A percentile compares a stretch with the other conserved stretches of the same genome.
These are phyloP conservation scores for Alternaria burnsii DNA, from an alignment of 2,329 filamentous ascomycete species.

Conservation along the genomic window DNA sequence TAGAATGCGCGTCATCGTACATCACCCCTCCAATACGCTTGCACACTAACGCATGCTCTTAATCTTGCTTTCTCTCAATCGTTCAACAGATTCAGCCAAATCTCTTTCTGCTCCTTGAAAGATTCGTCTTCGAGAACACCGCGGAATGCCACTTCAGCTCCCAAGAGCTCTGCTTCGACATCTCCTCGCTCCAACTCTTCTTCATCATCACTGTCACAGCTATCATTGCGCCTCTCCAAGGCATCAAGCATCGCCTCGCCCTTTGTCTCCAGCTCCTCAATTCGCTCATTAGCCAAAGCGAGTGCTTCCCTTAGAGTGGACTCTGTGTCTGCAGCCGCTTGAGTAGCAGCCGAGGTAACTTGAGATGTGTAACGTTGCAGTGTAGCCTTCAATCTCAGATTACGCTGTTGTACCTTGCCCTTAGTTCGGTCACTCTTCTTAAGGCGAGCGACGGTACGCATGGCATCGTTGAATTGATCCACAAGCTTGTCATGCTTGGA, in stretches of 20 bases:
- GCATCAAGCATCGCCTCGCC: conserved; percentile 22
- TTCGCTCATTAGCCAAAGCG: conserved; percentile 17
- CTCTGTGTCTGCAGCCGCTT: conserved; percentile 6
- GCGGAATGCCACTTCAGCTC: conserved; percentile 19
- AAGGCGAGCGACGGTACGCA: conserved; percentile 11
- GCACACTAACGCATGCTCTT: not conserved
- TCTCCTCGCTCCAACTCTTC: conserved; percentile 11
- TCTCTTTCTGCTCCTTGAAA: conserved; percentile 21
- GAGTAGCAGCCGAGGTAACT: not conserved
- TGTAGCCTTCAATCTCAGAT: conserved; percentile 22
- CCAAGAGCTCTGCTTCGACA: conserved; percentile 10
- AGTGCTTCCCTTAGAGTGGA: conserved; percentile 23
- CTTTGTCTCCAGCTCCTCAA: conserved; percentile 26
- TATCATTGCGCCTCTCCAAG: conserved; percentile 8
- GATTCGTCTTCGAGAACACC: conserved; percentile 25
- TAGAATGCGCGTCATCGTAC: not conserved
- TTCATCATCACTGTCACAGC: conserved; percentile 7
- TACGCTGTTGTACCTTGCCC: conserved; percentile 26
- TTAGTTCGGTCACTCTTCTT: conserved; percentile 29
- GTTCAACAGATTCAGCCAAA: conserved; percentile 17
- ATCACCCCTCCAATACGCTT: not conserved
- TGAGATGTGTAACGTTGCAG: conserved; percentile 8
- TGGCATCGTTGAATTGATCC: conserved; percentile 11
- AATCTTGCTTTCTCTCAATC: conserved; percentile 2
- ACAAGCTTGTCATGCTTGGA: conserved; percentile 17